These are phyloP conservation scores for Chalciporus pseudorubinellus DNA, from an alignment of 768 basidiomycete species.

Conservation along the genomic window DNA sequence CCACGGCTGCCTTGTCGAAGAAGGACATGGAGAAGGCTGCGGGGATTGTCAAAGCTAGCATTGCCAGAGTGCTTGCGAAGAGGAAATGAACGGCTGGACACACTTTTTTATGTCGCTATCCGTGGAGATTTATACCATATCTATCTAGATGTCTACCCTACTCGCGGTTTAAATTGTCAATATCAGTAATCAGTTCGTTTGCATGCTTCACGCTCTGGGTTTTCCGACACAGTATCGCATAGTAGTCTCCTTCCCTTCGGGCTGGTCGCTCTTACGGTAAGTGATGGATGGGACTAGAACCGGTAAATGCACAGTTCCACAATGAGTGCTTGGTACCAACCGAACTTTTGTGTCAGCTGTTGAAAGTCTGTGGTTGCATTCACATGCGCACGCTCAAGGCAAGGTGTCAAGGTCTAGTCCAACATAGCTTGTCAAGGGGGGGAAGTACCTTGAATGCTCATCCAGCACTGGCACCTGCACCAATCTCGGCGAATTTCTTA, in stretches of 20 bases:
- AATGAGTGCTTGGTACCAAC: constrained; percentile 9
- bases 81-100: constrained; percentile 37
- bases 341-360: constrained; percentile 19
- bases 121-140: constrained; percentile 30
- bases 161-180: neutral
- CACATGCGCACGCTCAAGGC: constrained; percentile 13
- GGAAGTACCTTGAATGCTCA: constrained; percentile 29
- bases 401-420: neutral
- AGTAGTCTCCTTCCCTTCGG: constrained; percentile 53
- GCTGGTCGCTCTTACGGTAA: constrained; percentile 62
- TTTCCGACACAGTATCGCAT: too few species aligned
- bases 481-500: constrained; percentile 48
- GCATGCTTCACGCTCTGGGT: neutral
- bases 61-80: constrained; percentile 70
- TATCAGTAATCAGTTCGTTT: constrained; percentile 9
- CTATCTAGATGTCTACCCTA: constrained; percentile 21
- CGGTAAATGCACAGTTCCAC: neutral
- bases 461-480: constrained; percentile 68
- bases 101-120: neutral
- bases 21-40: constrained; percentile 94
- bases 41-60: constrained; percentile 64
- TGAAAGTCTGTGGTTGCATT: constrained; percentile 19
- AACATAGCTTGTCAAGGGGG: neutral
- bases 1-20: constrained; percentile 72
- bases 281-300: constrained; percentile 49